Base-by-base conservation (phyloP, 116 monocot genomes). In the Phalaenopsis hybrid region DNA sequence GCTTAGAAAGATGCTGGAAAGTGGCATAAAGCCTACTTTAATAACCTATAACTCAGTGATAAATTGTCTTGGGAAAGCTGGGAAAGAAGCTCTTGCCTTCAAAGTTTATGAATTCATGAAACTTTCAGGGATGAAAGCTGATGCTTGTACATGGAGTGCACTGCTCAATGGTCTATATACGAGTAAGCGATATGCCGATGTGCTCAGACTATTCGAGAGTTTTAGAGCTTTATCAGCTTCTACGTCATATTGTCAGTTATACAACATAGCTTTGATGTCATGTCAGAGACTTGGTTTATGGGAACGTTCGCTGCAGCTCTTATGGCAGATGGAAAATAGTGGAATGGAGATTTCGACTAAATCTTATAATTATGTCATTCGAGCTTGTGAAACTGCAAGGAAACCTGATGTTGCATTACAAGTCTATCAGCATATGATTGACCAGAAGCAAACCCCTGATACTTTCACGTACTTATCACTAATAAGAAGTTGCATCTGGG, bases 321-420 rank as follows among this genome's bases (percentile, higher is more conserved):
- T 99, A 37, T 99, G 99, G 95, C 73, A 87, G 44, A 99, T 99
- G 99, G 99, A 95, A 81, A 86, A 65, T 70, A 89, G 77, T 84
- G 89, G 87, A 83, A 82, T 93, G 34, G 44, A 84, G 78, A 75
- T 99, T 49, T 85, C 92, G 21, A 85, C 86, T 13, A 78, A 81
- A 16, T 88, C 89, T 70, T 99, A 95, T 81, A 99, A 95, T 82
- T 93, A 91, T 87, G 99, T 88, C 46, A 90, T 99, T n/a, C 25
- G 44, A 78, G 86, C 90, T 84, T 99, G 99, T 81, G 99, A 99
- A 84, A 76, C 74, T 78, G 95, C 93, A 59, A 91, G 92, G 72
- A 88, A 89, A 79, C 91, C 95, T 51, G 89, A 88, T 85, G 89
- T 93, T 86, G 99, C 95, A 33, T 76, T 95, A 79, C 83, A 95